Percentiles rank a stretch among this genome's conserved stretches.
Conservation (phyloP, 1,284 basidiomycete species). For the Sporisorium exsertum region DNA sequence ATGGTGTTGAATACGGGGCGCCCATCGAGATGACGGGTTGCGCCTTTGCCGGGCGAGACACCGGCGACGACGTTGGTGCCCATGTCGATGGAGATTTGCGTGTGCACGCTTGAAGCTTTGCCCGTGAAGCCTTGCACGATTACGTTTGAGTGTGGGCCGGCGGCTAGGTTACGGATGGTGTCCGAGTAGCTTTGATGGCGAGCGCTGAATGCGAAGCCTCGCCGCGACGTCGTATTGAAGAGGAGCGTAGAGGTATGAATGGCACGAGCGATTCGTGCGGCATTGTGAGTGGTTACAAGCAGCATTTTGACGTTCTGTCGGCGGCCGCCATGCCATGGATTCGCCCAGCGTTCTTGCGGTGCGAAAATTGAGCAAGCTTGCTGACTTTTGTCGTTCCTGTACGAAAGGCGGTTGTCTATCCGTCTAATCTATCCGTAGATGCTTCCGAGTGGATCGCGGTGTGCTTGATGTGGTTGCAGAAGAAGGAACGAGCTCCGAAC, state of each 20-base stretch:
- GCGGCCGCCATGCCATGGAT: background rate
- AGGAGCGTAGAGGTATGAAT: background rate
- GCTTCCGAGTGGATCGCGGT: background rate
- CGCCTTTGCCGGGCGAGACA: slow-evolving; percentile 53
- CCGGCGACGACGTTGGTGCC: slow-evolving; percentile 60
- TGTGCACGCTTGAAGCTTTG: slow-evolving; percentile 53
- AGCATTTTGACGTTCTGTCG: background rate
- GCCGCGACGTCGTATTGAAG: background rate
- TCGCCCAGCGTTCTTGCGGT: no score
- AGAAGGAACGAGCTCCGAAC: background rate
- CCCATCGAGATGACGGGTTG: slow-evolving; percentile 28
- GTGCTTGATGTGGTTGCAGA: background rate
- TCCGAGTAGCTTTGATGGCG: slow-evolving; percentile 21
- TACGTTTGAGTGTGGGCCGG: slow-evolving; percentile 42
- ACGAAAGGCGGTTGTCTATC: background rate
- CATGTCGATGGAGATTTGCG: slow-evolving; percentile 50
- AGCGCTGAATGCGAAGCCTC: slow-evolving; percentile 7
- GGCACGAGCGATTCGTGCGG: background rate
- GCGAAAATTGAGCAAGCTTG: no score
- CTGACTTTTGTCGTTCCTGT: no score
- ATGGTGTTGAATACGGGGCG: slow-evolving; percentile 52
- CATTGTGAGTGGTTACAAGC: background rate
- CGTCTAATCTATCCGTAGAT: background rate
- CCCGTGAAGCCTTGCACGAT: slow-evolving; percentile 64
- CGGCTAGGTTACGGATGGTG: slow-evolving; percentile 50